phyloP scores from a whole-genome alignment of 768 basidiomycete genomes.

The Amanita fuliginea region DNA sequence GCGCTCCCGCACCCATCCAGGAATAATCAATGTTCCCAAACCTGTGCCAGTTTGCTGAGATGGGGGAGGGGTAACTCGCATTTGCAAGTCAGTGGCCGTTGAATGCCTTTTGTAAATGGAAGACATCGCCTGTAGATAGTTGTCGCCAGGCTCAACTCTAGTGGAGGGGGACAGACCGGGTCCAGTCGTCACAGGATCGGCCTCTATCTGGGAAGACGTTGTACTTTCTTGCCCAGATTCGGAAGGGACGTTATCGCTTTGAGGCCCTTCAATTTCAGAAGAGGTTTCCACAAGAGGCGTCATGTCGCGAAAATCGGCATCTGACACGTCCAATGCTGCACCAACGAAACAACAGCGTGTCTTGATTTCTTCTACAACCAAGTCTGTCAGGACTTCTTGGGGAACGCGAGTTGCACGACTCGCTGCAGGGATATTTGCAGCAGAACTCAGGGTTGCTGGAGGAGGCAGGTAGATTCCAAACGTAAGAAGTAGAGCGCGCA shows the following conservation, averaged over 20 bases:
- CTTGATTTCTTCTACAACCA: conserved; percentile 83
- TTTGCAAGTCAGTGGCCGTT: conserved; percentile 61
- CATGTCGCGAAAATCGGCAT: conserved; percentile 24
- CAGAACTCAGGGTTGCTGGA: conserved; percentile 55
- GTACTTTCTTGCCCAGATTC: conserved; percentile 50
- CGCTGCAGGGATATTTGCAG: conserved; percentile 50
- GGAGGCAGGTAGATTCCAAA: conserved; percentile 85
- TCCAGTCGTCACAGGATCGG: conserved; percentile 40
- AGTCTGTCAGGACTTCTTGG: conserved; percentile 66
- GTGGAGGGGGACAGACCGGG: conserved; percentile 22
- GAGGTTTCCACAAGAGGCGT: conserved; percentile 15
- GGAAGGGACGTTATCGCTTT: conserved; percentile 46
- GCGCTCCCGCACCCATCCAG: conserved; percentile 92
- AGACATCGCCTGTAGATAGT: conserved; percentile 54
- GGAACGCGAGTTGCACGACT: conserved; percentile 62
- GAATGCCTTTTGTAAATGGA: conserved; percentile 68
- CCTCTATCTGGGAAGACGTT: conserved; percentile 22
- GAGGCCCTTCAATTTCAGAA: conserved; percentile 24
- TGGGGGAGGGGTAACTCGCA: conserved; percentile 57
- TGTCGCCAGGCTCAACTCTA: conserved; percentile 9
- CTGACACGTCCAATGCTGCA: conserved; percentile 32
- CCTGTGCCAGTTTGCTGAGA: conserved; percentile 64
- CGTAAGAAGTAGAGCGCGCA: conserved; percentile 70
- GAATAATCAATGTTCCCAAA: conserved; percentile 69
- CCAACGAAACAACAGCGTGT: conserved; percentile 87